Evolutionary conservation across 2,329 filamentous ascomycete species (phyloP), one percentile per base, ranked within the genome.

Genomic region (Botryosphaeria dothidea): DNA sequence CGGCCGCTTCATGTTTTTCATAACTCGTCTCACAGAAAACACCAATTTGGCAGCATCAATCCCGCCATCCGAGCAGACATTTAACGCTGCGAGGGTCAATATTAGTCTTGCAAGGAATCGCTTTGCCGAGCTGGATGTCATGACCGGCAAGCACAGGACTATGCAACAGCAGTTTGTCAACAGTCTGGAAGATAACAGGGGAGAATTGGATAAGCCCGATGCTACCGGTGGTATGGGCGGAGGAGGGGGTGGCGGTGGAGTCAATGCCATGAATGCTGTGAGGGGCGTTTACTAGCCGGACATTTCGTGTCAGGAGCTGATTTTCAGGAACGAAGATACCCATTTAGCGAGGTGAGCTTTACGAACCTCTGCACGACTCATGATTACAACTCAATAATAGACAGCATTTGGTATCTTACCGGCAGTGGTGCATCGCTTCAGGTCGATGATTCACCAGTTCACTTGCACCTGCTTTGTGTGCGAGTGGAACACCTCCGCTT

Each of bases 21-120:
- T 97, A 68, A 92, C 93, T 68, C 92, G 96, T 70, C 93, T 99
- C 70, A 99, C 95, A 2, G 96, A 95, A 62, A 99, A 99, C 78
- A 99, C 95, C 2, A 98, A 98, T 74, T 89, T 99, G 66, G 92
- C 96, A 73, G 92, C 96, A 8, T 90, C 96, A 38, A 87, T 97
- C 69, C 93, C 95, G 0, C 93, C 94, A 0, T 93, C 93, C 25
- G 94, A 98, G 78, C 92, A 92, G 21, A 86, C 92, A 5, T 96
- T 96, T 82, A 97, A 98, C 72, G 88, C 91, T 62, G 93, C 93
- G 13, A 88, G 95, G 77, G 84, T 97, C 69, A 97, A 97, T 75
- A 95, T 94, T 69, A 89, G 92, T 78, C 90, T 96, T 66, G 93
- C 93, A 0, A 86, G 92, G 51, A 88, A 91, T 70, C 90, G 92